phyloP scores from a whole-genome alignment of 192 early-diverging fungal species.

The Linnemannia hyalina region DNA sequence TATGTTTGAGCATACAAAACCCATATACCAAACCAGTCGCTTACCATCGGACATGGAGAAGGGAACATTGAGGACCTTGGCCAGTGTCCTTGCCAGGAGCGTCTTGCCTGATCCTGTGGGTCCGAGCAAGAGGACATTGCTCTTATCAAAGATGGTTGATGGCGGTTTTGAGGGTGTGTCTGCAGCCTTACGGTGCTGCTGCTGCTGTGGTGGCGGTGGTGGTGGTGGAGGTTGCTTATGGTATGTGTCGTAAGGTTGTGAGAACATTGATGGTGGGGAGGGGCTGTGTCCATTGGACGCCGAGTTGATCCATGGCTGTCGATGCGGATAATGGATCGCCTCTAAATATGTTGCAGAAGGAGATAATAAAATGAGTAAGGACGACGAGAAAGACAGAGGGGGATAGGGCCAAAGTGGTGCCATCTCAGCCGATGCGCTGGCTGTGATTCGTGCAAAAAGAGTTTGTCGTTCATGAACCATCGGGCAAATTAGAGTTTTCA shows the following conservation, averaged over 20 bases:
- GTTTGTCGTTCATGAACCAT: conserved; percentile 6
- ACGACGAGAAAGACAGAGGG: background rate
- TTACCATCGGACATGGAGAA: conserved; percentile 88
- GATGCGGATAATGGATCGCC: conserved; percentile 55
- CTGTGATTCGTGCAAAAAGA: conserved; percentile 7
- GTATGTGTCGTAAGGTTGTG: conserved; percentile 53
- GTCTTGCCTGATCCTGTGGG: conserved; percentile 93
- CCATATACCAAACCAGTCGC: background rate
- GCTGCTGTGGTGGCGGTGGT: conserved; percentile 10
- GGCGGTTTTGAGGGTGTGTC: conserved; percentile 25
- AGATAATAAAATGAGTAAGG: background rate
- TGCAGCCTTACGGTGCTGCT: conserved; percentile 4
- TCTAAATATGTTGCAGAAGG: conserved; percentile 16
- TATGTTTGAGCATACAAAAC: background rate
- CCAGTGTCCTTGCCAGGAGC: conserved; percentile 83
- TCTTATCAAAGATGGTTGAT: conserved; percentile 84
- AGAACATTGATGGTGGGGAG: conserved; percentile 49
- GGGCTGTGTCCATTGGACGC: conserved; percentile 32
- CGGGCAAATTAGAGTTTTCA: conserved; percentile 36
- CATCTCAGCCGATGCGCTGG: background rate
- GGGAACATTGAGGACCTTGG: conserved; percentile 86
- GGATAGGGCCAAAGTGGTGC: background rate
- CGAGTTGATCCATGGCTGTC: conserved; percentile 54
- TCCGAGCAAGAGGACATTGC: conserved; percentile 89
- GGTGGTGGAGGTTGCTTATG: conserved; percentile 30